phyloP scores from a whole-genome alignment of 2,329 filamentous ascomycete species.

The Simplicillium sp. region DNA sequence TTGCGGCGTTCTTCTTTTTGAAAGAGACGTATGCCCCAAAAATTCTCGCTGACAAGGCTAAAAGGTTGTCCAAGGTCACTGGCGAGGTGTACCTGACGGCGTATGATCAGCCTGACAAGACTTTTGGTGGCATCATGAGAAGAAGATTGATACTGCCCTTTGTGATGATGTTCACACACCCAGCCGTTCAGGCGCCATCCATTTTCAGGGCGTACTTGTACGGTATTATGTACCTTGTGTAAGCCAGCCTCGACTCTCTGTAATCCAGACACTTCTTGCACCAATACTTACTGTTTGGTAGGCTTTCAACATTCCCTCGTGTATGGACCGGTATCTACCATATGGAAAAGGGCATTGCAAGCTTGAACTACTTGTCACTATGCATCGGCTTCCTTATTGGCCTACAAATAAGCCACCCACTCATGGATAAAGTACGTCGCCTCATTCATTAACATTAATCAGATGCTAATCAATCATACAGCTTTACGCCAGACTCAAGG shows the following conservation, averaged over 20 bases:
- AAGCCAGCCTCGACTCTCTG: conserved; percentile 5
- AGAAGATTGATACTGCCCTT: conserved; percentile 33
- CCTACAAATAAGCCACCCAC: conserved; percentile 36
- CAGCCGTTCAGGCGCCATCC: conserved; percentile 38
- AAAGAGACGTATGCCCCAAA: conserved; percentile 28
- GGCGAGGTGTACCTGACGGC: conserved; percentile 18
- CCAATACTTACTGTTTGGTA: neutral
- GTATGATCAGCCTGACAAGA: conserved; percentile 15
- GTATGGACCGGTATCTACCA: conserved; percentile 38
- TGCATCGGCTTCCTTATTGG: conserved; percentile 45
- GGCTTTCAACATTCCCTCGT: conserved; percentile 40
- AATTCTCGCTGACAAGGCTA: conserved; percentile 17
- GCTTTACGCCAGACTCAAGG: conserved; percentile 17
- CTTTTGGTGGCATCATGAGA: conserved; percentile 13
- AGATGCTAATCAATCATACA: conserved; percentile 2
- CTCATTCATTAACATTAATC: neutral
- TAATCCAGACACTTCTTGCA: neutral
- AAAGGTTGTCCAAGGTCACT: conserved; percentile 15
- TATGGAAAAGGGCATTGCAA: conserved; percentile 33
- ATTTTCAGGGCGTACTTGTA: conserved; percentile 41
- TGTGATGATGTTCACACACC: conserved; percentile 38
- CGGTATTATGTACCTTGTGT: conserved; percentile 43
- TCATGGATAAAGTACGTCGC: conserved; percentile 20
- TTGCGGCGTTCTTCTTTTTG: conserved; percentile 25
- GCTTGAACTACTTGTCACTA: conserved; percentile 43